Base-by-base conservation (phyloP, 768 basidiomycete genomes). In the Russula vinacea region DNA sequence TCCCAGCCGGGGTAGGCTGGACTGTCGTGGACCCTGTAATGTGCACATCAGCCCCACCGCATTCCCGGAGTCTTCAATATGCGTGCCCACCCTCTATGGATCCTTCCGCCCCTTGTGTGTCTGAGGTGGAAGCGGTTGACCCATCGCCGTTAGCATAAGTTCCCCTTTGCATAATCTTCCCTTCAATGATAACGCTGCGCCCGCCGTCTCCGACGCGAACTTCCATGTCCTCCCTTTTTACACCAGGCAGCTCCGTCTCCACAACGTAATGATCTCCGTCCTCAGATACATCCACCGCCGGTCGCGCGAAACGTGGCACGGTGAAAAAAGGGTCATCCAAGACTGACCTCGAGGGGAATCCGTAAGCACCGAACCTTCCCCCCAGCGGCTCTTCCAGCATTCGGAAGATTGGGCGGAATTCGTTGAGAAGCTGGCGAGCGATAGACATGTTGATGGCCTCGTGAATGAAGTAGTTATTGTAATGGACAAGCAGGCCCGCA, bases 201-300 rank as follows among this genome's bases (percentile, higher is more conserved):
- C 88, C 89, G 17, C 80, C 83, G 61, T 90, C 86, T 10, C 88
- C 87, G 62, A 92, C 78, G 9, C 83, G 80, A 56, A 92, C 80
- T 60, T 89, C 81, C 10, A 91, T 71, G 69, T 90, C 84, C 68
- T 91, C 89, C 77, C 86, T 90, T 73, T 83, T 85, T 32, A 92
- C 84, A 0, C 90, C 89, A 24, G 90, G 90, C 32, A 92, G 70
- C 70, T 92, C 90, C 1, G 89, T 88, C 70, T 91, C 87, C 47
- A 92, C 76, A 57, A 89, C 66, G 68, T 88, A 91, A 45, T 79
- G 77, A 72, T 84, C 78, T 1, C 80, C 83, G 62, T 85, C 81
- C 67, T 92, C 90, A 3, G 80, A 78, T 9, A 92, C 73, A 67
- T 92, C 89, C 7, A 92, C 78, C 0, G 85, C 82, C 17, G 89